Evolutionary conservation across 176 grass and related monocot species (phyloP).

Genomic region (Lolium rigidum): DNA sequence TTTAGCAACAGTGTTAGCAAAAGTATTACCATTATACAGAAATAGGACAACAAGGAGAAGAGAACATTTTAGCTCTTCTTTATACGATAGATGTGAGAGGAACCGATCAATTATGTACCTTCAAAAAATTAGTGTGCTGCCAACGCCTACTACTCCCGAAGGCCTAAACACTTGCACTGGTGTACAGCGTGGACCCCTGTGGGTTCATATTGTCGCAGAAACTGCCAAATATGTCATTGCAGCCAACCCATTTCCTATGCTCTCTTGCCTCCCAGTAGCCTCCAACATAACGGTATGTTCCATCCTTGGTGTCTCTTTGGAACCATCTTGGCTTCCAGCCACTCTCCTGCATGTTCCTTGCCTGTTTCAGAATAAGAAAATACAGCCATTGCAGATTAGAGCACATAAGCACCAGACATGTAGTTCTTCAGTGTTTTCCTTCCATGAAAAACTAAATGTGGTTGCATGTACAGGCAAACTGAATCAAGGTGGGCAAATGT

Average conservation of each 20-base stretch:
- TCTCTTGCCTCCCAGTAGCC: conserved; percentile 88
- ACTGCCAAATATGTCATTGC: conserved; percentile 81
- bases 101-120: conserved; percentile 47
- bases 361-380: conserved; percentile 49
- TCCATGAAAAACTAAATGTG: background rate
- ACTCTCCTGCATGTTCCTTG: conserved; percentile 89
- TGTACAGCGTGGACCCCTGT: conserved; percentile 27
- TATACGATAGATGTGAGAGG: conserved; percentile 23
- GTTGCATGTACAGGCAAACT: background rate
- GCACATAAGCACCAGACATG: background rate
- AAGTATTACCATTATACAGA: conserved; percentile 35
- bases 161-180: conserved; percentile 61
- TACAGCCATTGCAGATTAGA: background rate
- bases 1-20: conserved; percentile 51
- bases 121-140: conserved; percentile 40
- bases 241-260: conserved; percentile 66
- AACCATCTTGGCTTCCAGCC: conserved; percentile 94
- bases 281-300: conserved; percentile 63
- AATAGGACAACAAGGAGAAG: conserved; percentile 7
- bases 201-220: conserved; percentile 40
- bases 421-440: background rate
- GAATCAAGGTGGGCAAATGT: conserved; percentile 18
- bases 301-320: conserved; percentile 53
- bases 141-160: conserved; percentile 40
- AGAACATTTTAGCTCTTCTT: conserved; percentile 37